A percentile compares a stretch with the other conserved stretches of the same genome.
Conservation (phyloP, 169 alveolate species). For the Plasmodium yoelii region DNA sequence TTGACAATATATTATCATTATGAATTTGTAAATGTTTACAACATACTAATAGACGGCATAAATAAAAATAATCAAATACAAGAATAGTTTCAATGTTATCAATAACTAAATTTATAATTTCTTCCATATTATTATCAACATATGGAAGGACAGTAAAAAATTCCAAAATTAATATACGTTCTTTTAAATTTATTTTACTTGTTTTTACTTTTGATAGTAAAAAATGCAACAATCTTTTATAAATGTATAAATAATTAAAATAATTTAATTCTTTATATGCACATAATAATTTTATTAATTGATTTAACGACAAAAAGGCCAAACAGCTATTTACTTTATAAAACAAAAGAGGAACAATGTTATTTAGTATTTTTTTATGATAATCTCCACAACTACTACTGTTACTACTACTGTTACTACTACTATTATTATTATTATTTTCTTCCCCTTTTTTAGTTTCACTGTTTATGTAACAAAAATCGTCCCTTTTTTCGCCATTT, state of each 20-base stretch:
- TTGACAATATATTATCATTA: constrained; percentile 50
- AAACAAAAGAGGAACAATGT: constrained; percentile 40
- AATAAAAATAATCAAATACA: constrained; percentile 22
- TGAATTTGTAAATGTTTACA: constrained; percentile 12
- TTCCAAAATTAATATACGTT: constrained; percentile 35
- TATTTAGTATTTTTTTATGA: neutral
- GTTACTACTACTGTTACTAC: too few species aligned
- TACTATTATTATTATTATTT: too few species aligned
- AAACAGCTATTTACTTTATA: constrained; percentile 61
- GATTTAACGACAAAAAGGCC: constrained; percentile 67
- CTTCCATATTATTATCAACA: constrained; percentile 44
- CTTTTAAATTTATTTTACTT: constrained; percentile 39
- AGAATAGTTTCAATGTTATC: constrained; percentile 14
- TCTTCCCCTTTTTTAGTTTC: neutral
- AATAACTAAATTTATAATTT: constrained; percentile 15
- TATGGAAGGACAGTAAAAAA: constrained; percentile 51
- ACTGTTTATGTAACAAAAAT: neutral
- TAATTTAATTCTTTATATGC: constrained; percentile 73
- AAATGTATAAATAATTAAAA: constrained; percentile 42
- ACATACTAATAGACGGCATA: constrained; percentile 32
- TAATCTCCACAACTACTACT: neutral
- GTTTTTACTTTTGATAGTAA: constrained; percentile 22
- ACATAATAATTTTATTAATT: constrained; percentile 27
- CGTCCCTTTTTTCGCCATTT: too few species aligned
- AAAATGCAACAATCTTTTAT: constrained; percentile 43